Conservation (phyloP, 2,329 filamentous ascomycete species). For the Huntiella bhutanensis region DNA sequence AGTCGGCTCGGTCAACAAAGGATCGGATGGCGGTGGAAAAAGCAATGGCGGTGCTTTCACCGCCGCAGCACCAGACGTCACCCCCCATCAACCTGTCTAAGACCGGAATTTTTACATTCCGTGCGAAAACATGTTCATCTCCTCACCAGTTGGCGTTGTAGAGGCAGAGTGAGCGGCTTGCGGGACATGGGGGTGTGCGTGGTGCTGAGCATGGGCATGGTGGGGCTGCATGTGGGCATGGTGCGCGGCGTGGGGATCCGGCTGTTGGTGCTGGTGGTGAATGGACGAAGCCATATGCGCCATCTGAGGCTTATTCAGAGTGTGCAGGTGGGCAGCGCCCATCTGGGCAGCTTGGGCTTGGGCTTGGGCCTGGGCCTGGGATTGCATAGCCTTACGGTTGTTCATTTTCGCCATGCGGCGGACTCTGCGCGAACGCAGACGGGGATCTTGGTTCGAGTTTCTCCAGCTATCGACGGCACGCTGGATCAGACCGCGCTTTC, state of each 20-base stretch:
- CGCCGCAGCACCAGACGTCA: background rate
- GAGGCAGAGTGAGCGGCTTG: constrained; percentile 6
- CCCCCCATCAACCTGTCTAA: background rate
- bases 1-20: too few relatives aligned
- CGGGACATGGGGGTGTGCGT: constrained; percentile 8
- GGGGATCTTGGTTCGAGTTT: constrained; percentile 93
- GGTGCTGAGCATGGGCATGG: constrained; percentile 8
- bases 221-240: constrained; percentile 9
- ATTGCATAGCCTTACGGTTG: constrained; percentile 55
- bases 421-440: constrained; percentile 76
- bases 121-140: constrained; percentile 90
- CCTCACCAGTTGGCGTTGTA: constrained; percentile 34
- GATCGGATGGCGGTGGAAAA: too few relatives aligned
- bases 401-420: constrained; percentile 93
- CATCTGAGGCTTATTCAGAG: constrained; percentile 49
- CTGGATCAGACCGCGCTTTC: constrained; percentile 90
- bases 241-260: constrained; percentile 43
- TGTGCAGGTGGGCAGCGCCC: constrained; percentile 41
- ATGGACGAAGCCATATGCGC: constrained; percentile 44
- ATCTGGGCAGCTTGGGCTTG: constrained; percentile 19
- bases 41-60: too few relatives aligned
- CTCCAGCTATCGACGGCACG: constrained; percentile 95
- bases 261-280: constrained; percentile 45
- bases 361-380: constrained; percentile 32
- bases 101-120: constrained; percentile 51